phyloP scores from a whole-genome alignment of 2,329 filamentous ascomycete species.

The Penicillium sp. region DNA sequence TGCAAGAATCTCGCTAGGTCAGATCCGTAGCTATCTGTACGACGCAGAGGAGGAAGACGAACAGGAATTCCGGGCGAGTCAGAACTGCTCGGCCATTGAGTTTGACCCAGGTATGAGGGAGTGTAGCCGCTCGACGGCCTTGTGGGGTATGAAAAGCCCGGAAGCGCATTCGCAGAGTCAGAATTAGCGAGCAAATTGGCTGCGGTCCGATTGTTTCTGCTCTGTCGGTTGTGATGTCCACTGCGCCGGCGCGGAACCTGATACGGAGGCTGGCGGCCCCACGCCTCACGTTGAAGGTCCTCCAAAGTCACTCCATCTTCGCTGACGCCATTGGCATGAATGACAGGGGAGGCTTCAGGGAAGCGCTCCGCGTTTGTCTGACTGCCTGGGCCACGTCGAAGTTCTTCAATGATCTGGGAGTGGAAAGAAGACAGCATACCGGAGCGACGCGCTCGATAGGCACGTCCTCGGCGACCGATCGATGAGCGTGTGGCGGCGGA shows the following conservation, averaged over 20 bases:
- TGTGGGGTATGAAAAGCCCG: constrained; percentile 14
- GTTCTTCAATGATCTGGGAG: constrained; percentile 32
- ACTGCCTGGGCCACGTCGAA: constrained; percentile 25
- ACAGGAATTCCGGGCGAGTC: constrained; percentile 21
- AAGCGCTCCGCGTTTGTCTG: constrained; percentile 7
- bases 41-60: constrained; percentile 28
- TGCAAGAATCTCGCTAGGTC: constrained; percentile 23
- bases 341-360: constrained; percentile 26
- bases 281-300: constrained; percentile 32
- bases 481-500: constrained; percentile 57
- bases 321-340: constrained; percentile 26
- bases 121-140: neutral
- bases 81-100: neutral
- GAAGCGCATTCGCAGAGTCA: constrained; percentile 12
- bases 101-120: neutral
- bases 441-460: constrained; percentile 30
- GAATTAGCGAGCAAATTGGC: constrained; percentile 26
- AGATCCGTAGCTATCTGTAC: constrained; percentile 19
- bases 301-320: constrained; percentile 35
- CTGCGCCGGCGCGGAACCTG: constrained; percentile 1
- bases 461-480: constrained; percentile 54
- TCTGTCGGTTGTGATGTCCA: constrained; percentile 7
- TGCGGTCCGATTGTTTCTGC: constrained; percentile 28
- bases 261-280: constrained; percentile 10
- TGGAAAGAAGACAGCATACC: constrained; percentile 32